Conservation (phyloP, 2,329 filamentous ascomycete species). For the Beauveria caledonica region DNA sequence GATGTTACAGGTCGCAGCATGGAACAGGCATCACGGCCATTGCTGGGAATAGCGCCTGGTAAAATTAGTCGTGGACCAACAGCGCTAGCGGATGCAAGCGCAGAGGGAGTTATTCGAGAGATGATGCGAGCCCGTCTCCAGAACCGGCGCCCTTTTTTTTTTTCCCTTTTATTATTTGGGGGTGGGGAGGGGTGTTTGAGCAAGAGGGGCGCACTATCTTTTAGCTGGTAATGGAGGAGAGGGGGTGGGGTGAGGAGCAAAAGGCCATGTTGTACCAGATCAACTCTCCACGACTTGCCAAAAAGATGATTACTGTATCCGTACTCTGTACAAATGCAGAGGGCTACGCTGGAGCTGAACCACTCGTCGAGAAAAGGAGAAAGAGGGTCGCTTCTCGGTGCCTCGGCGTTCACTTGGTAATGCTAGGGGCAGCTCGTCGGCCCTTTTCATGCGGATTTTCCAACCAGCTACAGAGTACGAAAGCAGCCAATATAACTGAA, state of each 20-base stretch:
- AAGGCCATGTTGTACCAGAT: too few species aligned
- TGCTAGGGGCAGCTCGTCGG: background rate
- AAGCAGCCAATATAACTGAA: conserved; percentile 1
- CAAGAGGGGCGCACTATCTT: background rate
- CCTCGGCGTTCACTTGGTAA: background rate
- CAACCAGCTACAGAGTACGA: background rate
- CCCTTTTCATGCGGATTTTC: background rate
- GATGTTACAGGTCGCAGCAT: background rate
- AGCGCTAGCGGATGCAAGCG: background rate
- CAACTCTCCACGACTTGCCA: background rate
- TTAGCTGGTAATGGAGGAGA: background rate
- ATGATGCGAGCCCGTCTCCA: background rate
- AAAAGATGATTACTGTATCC: background rate
- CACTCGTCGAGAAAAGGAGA: background rate
- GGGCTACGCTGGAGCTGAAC: background rate
- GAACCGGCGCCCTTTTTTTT: background rate
- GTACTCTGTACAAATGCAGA: background rate
- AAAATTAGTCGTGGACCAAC: background rate
- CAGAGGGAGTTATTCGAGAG: background rate
- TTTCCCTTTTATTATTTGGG: background rate
- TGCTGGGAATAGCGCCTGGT: background rate
- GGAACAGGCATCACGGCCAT: background rate
- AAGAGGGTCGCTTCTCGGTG: too few species aligned
- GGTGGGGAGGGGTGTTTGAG: background rate
- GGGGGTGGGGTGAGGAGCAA: too few species aligned